Conservation (phyloP, 495 filamentous ascomycete species). For the Lindgomyces ingoldianus region DNA sequence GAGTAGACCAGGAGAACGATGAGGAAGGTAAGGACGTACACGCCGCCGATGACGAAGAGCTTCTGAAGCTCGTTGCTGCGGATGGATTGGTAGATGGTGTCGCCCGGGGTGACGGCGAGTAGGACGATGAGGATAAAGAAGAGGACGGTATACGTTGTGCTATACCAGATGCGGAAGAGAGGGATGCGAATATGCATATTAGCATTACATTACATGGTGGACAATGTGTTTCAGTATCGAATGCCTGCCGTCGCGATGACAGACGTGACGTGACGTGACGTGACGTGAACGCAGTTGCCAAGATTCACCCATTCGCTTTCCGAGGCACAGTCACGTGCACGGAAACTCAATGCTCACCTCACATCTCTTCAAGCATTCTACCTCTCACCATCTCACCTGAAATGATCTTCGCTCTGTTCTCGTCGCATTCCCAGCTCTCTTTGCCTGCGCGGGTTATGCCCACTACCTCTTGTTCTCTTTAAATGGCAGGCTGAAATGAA, state of each 20-base stretch:
- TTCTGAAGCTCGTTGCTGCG: conserved; percentile 66
- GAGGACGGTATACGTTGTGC: conserved; percentile 74
- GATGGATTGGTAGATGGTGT: conserved; percentile 79
- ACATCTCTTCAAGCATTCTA: not conserved
- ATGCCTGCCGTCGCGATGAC: no score
- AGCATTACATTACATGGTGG: conserved; percentile 25
- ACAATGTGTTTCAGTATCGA: conserved; percentile 2
- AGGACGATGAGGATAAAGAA: conserved; percentile 70
- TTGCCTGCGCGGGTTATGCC: no score
- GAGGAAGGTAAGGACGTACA: conserved; percentile 72
- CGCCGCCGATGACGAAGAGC: conserved; percentile 79
- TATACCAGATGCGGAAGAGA: conserved; percentile 79
- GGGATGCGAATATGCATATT: conserved; percentile 47
- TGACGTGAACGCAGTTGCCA: no score
- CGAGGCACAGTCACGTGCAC: conserved; percentile 2
- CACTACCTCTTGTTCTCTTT: no score
- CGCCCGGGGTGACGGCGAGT: conserved; percentile 77
- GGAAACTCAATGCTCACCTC: not conserved
- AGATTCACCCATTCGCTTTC: no score
- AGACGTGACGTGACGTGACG: not conserved
- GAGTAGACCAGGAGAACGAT: conserved; percentile 77
- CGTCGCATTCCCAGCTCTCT: not conserved
- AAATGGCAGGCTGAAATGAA: no score
- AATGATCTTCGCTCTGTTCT: not conserved
- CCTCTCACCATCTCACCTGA: not conserved